Base-by-base conservation (phyloP, 495 filamentous ascomycete genomes). In the Choiromyces venosus region DNA sequence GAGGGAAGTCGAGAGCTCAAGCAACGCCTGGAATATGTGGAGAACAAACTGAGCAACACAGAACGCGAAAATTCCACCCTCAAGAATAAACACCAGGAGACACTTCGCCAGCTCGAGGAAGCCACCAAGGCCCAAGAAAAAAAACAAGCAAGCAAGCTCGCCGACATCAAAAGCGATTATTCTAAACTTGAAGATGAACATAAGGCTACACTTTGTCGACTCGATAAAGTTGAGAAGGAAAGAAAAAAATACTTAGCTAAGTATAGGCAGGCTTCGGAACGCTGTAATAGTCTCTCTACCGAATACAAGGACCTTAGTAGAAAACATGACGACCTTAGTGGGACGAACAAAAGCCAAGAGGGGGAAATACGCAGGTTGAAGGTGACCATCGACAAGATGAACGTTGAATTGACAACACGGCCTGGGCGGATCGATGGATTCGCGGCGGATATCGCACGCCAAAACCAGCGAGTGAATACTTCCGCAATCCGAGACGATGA, bases 401-500 rank as follows among this genome's bases (percentile, higher is more conserved):
- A 6, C 19, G 18, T 5, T 7, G 42, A 46, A n/a, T n/a, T n/a
- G 19, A 21, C 21, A 1, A 46, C 19, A 46, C 42, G 19, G 9
- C 0, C 16, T n/a, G 42, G 0, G 5, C 42, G n/a, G n/a, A 18
- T 46, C 42, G n/a, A 46, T 46, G n/a, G n/a, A n/a, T 7, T 46
- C n/a, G n/a, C 42, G n/a, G 42, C 5, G 42, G 19, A 46, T 0
- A 46, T 46, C n/a, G 42, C 42, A 7, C 42, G 42, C 19, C 42
- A 46, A n/a, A 46, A 8, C 42, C 42, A 46, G 42, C 42, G 19
- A 46, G 42, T n/a, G 5, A 46, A 46, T 21, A 46, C 42, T n/a
- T n/a, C 42, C 5, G 42, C 42, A 46, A 46, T 46, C 42, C 42
- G 74, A 42, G 73, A 74, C 36, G 73, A 74, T 72, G 69, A 65